phyloP scores from a whole-genome alignment of 495 filamentous ascomycete genomes.

The Penicillium flavigenum region DNA sequence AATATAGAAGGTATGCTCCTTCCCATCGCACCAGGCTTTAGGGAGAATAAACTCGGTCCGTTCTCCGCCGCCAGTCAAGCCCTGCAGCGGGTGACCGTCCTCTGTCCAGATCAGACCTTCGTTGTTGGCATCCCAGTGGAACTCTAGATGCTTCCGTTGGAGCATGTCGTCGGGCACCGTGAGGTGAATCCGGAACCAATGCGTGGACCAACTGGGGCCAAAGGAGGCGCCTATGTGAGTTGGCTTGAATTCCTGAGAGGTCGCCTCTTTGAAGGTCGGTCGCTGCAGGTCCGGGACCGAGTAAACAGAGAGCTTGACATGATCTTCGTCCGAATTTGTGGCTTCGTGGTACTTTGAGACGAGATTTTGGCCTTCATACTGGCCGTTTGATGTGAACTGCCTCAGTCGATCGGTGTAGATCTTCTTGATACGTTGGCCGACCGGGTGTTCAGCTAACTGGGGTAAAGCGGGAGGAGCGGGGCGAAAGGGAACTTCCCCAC shows the following conservation, averaged over 20 bases:
- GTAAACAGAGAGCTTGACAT: conserved; percentile 87
- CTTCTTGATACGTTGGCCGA: conserved; percentile 79
- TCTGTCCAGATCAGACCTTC: conserved; percentile 90
- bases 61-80: conserved; percentile 89
- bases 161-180: conserved; percentile 70
- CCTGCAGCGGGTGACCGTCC: conserved; percentile 85
- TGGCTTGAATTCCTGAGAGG: conserved; percentile 71
- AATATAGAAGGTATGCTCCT: conserved; percentile 85
- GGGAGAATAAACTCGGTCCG: conserved; percentile 88
- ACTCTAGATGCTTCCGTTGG: conserved; percentile 76
- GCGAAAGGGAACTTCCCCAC: conserved; percentile 44
- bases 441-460: conserved; percentile 57
- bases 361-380: conserved; percentile 80
- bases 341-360: conserved; percentile 76
- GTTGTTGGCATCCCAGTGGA: conserved; percentile 92
- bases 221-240: conserved; percentile 76
- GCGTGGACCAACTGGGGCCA: conserved; percentile 96
- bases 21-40: conserved; percentile 72
- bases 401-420: conserved; percentile 85
- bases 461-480: conserved; percentile 50
- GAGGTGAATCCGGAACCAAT: conserved; percentile 88
- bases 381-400: conserved; percentile 75
- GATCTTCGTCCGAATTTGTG: conserved; percentile 63
- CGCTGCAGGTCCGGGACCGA: conserved; percentile 73
- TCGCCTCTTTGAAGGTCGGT: conserved; percentile 88